Evolutionary conservation across 2,329 filamentous ascomycete species (phyloP).

Genomic region (Ophiocordyceps camponoti-rufipedis): DNA sequence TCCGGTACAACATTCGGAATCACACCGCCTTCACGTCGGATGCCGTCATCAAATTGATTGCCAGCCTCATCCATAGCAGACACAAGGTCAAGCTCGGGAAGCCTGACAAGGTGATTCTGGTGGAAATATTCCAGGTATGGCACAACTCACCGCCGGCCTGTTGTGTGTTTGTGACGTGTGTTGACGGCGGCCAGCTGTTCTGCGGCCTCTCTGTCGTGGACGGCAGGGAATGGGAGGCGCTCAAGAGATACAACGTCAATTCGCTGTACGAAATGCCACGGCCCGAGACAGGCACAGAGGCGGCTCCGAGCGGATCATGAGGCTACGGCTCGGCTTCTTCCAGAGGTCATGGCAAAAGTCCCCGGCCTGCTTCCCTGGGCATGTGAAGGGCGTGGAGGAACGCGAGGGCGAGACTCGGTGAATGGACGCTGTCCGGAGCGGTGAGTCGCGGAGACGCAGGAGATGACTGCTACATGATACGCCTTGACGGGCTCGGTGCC

Average conservation of each 20-base stretch:
- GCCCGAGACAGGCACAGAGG: not conserved
- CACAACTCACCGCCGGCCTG: not conserved
- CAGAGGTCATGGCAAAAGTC: not conserved
- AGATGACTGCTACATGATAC: not conserved
- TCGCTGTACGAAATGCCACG: slow-evolving; percentile 39
- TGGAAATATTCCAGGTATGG: slow-evolving; percentile 63
- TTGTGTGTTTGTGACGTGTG: not conserved
- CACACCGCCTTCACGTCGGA: slow-evolving; percentile 51
- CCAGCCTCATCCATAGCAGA: slow-evolving; percentile 40
- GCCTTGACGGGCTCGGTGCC: not conserved
- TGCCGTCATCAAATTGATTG: slow-evolving; percentile 53
- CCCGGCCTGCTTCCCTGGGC: not conserved
- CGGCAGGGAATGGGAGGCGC: slow-evolving; percentile 45
- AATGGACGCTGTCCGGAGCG: not conserved
- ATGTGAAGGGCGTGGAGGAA: not conserved
- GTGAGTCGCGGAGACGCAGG: not conserved
- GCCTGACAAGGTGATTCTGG: slow-evolving; percentile 63
- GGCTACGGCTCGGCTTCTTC: not conserved
- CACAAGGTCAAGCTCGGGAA: slow-evolving; percentile 63
- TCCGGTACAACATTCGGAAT: slow-evolving; percentile 59
- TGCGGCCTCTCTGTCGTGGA: slow-evolving; percentile 67
- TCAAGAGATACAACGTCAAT: slow-evolving; percentile 63
- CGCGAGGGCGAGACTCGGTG: not conserved
- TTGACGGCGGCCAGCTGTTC: slow-evolving; percentile 34
- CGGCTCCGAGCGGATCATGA: not conserved